Conservation (phyloP, 371 early-diverging fungal genomes). For the Mortierella sp. region DNA sequence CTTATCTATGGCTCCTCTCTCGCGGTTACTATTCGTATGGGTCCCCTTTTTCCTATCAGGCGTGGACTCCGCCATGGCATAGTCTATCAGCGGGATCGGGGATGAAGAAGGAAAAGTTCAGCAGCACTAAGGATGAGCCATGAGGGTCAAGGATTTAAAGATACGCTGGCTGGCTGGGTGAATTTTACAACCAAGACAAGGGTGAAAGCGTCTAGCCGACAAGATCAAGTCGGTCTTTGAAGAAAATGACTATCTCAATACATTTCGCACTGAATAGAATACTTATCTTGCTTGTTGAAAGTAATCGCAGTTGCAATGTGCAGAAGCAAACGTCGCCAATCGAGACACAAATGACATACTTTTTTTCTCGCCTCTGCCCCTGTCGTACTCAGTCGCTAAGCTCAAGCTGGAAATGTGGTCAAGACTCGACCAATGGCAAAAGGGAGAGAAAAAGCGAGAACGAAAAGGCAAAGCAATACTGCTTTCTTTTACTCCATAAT, state of each 20-base stretch:
- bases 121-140: background rate
- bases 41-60: background rate
- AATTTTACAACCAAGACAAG: background rate
- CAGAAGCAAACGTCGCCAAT: background rate
- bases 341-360: background rate
- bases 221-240: conserved; percentile 1
- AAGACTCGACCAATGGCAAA: background rate
- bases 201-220: background rate
- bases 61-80: background rate
- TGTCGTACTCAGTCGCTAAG: background rate
- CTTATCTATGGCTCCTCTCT: background rate
- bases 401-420: background rate
- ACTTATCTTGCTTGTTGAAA: background rate
- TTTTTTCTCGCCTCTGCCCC: background rate
- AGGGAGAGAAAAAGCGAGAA: background rate
- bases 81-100: conserved; percentile 6
- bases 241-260: conserved; percentile 1
- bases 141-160: background rate
- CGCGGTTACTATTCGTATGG: background rate
- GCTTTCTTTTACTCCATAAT: too few relatives aligned
- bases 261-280: background rate
- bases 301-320: background rate
- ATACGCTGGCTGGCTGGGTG: background rate
- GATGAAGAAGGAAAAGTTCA: background rate
- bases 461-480: background rate